Evolutionary conservation across 208 protist genomes (phyloP), one percentile per base, ranked within the genome.

Genomic region (Tritrichomonas musculus): DNA sequence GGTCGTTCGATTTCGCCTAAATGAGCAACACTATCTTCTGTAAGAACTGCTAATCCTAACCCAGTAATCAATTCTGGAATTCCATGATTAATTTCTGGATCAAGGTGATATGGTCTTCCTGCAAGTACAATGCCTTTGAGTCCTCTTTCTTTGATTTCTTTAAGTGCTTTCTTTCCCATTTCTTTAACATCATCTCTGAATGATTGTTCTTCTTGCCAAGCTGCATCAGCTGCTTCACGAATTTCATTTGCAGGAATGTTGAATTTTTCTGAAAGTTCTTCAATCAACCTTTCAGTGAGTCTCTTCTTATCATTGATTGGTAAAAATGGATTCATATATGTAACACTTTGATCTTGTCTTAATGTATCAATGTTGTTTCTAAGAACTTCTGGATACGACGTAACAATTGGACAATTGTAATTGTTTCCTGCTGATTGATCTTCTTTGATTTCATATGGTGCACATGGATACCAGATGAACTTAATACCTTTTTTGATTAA

Each of bases 61-160:
- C 64, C 64, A 33, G 64, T 69, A n/a, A 69, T 69, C 3, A 69
- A 25, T 69, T 69, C 64, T 69, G 64, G 64, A 69, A 69, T 69
- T 69, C 64, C 64, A 69, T 69, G 64, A n/a, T 69, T 69, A n/a
- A 69, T 69, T 69, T 69, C 64, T 33, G 64, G 64, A 69, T 69
- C 64, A 33, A 69, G 27, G 30, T 69, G 64, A 69, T 69, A 69
- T 33, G 64, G 64, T 13, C 64, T 13, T 13, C 64, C 64, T n/a
- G 64, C 64, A 5, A 69, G 30, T n/a, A 69, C 25, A 8, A 69
- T 69, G 5, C 64, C 64, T 69, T 69, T 69, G 3, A 69, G 11
- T 69, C 27, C 27, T 8, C 27, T 13, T n/a, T 69, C 30, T n/a
- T 69, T n/a, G 5, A 69, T 33, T n/a, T 69, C 27, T n/a, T 13